phyloP scores from a whole-genome alignment of 1,284 basidiomycete genomes.

The Leccinum fallax region DNA sequence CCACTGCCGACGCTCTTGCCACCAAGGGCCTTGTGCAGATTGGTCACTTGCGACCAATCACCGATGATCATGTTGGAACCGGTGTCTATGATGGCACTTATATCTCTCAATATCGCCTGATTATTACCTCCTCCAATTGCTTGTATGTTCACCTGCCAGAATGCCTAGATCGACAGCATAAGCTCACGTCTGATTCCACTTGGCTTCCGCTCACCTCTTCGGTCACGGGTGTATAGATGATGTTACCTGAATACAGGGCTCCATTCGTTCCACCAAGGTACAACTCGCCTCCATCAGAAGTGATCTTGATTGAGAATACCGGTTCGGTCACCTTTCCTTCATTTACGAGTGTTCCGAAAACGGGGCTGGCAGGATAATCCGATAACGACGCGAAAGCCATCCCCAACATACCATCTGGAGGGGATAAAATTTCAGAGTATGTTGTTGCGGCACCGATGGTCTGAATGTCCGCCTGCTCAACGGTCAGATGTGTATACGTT shows the following conservation, averaged over 20 bases:
- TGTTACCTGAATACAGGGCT: background rate
- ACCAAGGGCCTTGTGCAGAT: no score
- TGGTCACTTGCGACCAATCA: no score
- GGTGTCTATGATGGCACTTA: no score
- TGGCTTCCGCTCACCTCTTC: background rate
- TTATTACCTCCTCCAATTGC: background rate
- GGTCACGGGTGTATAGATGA: background rate
- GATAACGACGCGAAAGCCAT: background rate
- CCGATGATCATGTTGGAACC: no score
- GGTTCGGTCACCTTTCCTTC: background rate
- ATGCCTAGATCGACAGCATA: background rate
- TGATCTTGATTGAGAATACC: background rate
- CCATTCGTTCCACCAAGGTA: background rate
- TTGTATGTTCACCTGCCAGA: background rate
- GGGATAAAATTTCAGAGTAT: background rate
- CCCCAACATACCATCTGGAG: background rate
- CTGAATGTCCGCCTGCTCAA: background rate
- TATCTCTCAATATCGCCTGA: background rate
- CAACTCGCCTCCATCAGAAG: background rate
- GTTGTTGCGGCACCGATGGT: background rate
- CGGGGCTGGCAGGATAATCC: background rate
- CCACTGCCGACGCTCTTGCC: no score
- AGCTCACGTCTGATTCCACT: background rate
- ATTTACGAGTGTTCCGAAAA: background rate
- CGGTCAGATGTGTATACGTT: background rate